Percentiles rank a stretch among this genome's conserved stretches.
Conservation (phyloP, 2,329 filamentous ascomycete genomes). For the Daldinia sp. region DNA sequence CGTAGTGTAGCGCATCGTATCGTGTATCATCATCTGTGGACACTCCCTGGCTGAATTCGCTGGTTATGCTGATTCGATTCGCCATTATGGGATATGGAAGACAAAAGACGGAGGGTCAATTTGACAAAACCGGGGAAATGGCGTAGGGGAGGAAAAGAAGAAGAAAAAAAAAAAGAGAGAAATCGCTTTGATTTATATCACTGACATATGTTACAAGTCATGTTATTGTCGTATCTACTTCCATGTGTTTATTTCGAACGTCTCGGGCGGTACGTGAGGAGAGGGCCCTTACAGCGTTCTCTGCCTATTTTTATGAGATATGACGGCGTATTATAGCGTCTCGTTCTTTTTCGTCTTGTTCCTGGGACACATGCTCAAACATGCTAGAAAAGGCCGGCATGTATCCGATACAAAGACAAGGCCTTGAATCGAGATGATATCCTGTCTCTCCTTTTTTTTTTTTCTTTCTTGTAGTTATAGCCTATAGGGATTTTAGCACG, state of each 20-base stretch:
- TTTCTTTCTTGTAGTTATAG: no score
- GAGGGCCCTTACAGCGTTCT: neutral
- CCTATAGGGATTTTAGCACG: no score
- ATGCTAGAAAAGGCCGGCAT: neutral
- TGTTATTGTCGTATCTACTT: slow-evolving; percentile 3
- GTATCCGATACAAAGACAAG: neutral
- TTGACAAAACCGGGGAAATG: slow-evolving; percentile 1
- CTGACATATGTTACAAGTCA: neutral
- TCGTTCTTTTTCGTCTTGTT: neutral
- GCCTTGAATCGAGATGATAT: neutral
- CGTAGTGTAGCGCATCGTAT: neutral
- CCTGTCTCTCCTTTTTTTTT: neutral
- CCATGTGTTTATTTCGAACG: neutral
- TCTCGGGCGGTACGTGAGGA: neutral
- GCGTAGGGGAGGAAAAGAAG: neutral
- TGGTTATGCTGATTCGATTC: neutral
- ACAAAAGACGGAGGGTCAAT: no score
- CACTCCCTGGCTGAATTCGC: neutral
- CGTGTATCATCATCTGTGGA: slow-evolving; percentile 2
- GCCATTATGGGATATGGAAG: slow-evolving; percentile 5
- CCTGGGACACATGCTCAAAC: neutral
- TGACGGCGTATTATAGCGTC: neutral
- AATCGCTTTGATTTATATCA: neutral
- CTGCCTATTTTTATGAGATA: neutral
- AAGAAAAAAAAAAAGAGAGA: neutral